Evolutionary conservation across 164 flowering plant species (phyloP).

Genomic region (Macadamia tetraphylla): DNA sequence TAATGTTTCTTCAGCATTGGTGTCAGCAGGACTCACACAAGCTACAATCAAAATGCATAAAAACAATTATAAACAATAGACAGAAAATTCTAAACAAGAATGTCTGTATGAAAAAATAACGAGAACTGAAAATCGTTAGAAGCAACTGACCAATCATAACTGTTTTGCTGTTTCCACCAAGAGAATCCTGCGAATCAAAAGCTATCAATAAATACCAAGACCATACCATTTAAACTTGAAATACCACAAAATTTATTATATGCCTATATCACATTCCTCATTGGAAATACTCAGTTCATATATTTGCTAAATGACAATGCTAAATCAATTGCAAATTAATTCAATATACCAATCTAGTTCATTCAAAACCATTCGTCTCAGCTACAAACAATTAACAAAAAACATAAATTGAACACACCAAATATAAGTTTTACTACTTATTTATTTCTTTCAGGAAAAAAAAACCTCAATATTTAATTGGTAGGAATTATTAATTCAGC

Average conservation of each 20-base stretch:
- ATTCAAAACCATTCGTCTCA: background rate
- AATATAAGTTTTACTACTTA: background rate
- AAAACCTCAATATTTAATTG: background rate
- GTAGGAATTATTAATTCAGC: background rate
- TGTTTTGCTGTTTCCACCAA: conserved; percentile 97
- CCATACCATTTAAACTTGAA: too few species aligned
- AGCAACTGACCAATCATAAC: conserved; percentile 84
- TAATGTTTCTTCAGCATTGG: conserved; percentile 94
- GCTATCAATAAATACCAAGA: background rate
- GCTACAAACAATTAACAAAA: background rate
- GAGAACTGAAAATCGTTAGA: background rate
- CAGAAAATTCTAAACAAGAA: conserved; percentile 2
- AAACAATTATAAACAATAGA: background rate
- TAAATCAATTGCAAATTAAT: background rate
- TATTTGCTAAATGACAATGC: background rate
- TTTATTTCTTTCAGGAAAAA: background rate
- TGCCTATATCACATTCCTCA: background rate
- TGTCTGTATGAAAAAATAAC: background rate
- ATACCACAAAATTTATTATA: background rate
- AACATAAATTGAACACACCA: background rate
- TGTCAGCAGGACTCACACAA: conserved; percentile 98
- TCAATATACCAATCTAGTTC: background rate
- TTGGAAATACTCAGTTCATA: background rate
- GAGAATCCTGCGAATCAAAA: conserved; percentile 70
- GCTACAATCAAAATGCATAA: conserved; percentile 30